Percentiles rank a stretch among this genome's conserved stretches.
Evolutionary conservation across 495 filamentous ascomycete genomes (phyloP).

Genomic region (Filosporella fistucella): DNA sequence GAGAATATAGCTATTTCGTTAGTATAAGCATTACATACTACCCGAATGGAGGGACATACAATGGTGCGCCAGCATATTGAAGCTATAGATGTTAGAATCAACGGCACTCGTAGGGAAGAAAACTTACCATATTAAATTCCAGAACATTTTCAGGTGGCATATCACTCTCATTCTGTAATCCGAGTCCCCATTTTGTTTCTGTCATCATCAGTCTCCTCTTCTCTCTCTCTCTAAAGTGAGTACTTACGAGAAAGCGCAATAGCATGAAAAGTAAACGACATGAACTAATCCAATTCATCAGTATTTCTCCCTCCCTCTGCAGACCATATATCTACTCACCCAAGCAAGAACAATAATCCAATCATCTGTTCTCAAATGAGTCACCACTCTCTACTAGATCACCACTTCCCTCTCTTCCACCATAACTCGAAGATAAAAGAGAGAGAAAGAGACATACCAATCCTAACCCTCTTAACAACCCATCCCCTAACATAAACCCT

Average conservation of each 20-base stretch:
- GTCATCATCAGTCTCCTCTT: background rate
- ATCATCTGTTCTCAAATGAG: conserved; percentile 32
- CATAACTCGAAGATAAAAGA: no score
- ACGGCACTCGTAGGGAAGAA: background rate
- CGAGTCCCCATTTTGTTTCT: conserved; percentile 41
- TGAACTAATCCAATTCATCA: conserved; percentile 13
- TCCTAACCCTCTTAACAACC: conserved; percentile 30
- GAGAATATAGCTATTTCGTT: conserved; percentile 31
- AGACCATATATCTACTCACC: conserved; percentile 29
- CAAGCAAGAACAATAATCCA: conserved; percentile 33
- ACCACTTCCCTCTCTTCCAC: no score
- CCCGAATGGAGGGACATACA: conserved; percentile 22
- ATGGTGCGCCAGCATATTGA: conserved; percentile 36
- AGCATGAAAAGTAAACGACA: conserved; percentile 25
- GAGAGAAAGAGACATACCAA: conserved; percentile 19
- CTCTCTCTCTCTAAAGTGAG: background rate
- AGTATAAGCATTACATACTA: background rate
- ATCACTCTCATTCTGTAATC: conserved; percentile 26
- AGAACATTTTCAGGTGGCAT: conserved; percentile 31
- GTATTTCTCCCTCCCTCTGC: no score
- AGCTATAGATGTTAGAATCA: conserved; percentile 22
- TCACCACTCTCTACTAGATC: no score
- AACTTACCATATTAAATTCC: conserved; percentile 33
- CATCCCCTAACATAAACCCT: conserved; percentile 31
- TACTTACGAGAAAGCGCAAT: conserved; percentile 29